phyloP scores from a whole-genome alignment of 371 early-diverging fungal species.

The Parasitella parasitica region DNA sequence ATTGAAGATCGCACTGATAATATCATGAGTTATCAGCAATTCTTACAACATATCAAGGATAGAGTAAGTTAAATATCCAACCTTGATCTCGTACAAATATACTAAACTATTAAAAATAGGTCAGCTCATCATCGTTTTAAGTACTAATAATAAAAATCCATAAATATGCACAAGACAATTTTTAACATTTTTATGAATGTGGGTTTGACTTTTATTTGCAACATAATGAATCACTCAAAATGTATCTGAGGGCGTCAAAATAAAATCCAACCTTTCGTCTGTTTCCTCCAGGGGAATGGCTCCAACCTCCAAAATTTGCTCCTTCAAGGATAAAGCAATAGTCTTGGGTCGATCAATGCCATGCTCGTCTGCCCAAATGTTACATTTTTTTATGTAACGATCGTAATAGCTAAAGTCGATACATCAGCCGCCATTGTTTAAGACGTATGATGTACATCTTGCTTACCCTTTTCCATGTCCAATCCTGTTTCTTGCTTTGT shows the following conservation, averaged over 20 bases:
- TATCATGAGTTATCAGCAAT: conserved; percentile 85
- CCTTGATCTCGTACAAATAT: background rate
- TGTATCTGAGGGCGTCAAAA: conserved; percentile 33
- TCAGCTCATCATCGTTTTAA: conserved; percentile 27
- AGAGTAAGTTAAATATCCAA: conserved; percentile 38
- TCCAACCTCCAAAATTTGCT: conserved; percentile 51
- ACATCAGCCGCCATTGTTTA: background rate
- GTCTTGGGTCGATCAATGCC: conserved; percentile 26
- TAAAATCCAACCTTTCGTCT: conserved; percentile 34
- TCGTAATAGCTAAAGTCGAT: conserved; percentile 37
- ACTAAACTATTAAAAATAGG: background rate
- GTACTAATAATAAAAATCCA: background rate
- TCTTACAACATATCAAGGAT: conserved; percentile 62
- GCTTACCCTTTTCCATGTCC: conserved; percentile 75
- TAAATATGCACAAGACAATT: background rate
- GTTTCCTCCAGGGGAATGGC: conserved; percentile 45
- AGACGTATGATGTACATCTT: background rate
- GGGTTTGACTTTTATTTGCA: background rate
- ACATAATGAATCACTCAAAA: conserved; percentile 16
- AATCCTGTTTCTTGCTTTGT: conserved; percentile 57
- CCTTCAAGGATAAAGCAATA: conserved; percentile 60
- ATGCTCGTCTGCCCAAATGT: conserved; percentile 30
- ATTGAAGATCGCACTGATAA: conserved; percentile 68
- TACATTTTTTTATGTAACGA: conserved; percentile 34
- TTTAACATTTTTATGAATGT: background rate